A percentile compares a stretch with the other conserved stretches of the same genome.
phyloP scores from a whole-genome alignment of 208 protist genomes.

The Trypanosoma cruzi region DNA sequence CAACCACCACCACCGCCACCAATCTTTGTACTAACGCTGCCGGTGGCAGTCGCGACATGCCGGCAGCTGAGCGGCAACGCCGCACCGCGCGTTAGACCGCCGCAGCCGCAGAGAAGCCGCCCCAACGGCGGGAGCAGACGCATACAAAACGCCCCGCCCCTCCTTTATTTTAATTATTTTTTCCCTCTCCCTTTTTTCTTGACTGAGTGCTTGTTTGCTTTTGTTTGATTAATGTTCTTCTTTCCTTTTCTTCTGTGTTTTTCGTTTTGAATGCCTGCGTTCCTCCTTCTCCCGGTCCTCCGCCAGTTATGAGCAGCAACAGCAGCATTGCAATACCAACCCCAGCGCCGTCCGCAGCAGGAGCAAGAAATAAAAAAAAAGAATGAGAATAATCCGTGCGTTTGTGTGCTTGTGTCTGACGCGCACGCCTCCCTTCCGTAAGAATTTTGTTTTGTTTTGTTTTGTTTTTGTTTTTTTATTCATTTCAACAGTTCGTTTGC shows the following conservation, averaged over 20 bases:
- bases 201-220: background rate
- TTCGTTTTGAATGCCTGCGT: background rate
- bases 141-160: background rate
- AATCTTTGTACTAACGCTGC: background rate
- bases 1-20: background rate
- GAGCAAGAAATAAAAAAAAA: constrained; percentile 3
- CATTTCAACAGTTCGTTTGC: background rate
- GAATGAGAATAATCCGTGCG: background rate
- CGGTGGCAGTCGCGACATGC: background rate
- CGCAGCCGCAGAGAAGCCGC: background rate
- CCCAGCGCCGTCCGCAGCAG: too few species aligned
- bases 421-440: background rate
- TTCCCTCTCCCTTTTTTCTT: background rate
- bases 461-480: background rate
- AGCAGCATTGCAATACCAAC: constrained; percentile 6
- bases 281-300: background rate
- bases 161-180: background rate
- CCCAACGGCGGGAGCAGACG: background rate
- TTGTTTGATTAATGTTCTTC: background rate
- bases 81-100: background rate
- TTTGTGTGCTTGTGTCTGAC: background rate
- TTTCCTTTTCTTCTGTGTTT: background rate
- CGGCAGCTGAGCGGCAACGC: background rate
- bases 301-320: background rate
- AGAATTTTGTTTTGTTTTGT: background rate